Base-by-base conservation (phyloP, 139 green algal genomes). In the Tetraselmis chui region DNA sequence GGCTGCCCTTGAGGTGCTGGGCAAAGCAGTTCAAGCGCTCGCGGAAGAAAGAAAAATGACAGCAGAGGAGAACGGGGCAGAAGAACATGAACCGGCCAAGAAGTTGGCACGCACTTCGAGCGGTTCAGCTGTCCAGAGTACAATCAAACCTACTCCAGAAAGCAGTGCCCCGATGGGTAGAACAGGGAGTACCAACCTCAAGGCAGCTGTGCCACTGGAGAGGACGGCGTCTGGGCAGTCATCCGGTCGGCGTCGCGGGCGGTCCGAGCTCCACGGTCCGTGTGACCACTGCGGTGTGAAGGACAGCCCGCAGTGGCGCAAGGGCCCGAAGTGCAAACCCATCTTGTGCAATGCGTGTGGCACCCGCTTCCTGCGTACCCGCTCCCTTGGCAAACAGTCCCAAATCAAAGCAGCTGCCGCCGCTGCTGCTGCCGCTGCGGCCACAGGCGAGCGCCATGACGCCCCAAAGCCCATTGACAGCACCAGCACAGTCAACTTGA, bases 321-420 rank as follows among this genome's bases (percentile, higher is more conserved):
- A 86, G 81, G 89, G 89, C 28, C 89, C 89, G 5, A 79, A 84
- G 32, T 84, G 81, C 76, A 92, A 90, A 76, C 89, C 89, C 28
- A 80, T 86, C n/a, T 85, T 92, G 28, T 92, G 89, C 85, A 92
- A 92, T 45, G 87, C 87, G 28, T 92, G 89, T 80, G 89, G 89
- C 76, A 92, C 87, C 5, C 84, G 89, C 27, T 92, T 87, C 83
- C 84, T 87, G 75, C 77, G 88, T 28, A 92, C 84, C 2, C 80
- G 81, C 32, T 79, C 76, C 0, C 83, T 89, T 1, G 79, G 76
- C 1, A 85, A 85, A 59, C 45, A 67, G 45, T 67, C 45, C 45
- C 45, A 67, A 67, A 67, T 67, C 18, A 67, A 67, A 67, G 45
- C 45, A n/a, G n/a, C n/a, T n/a, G n/a, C n/a, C n/a, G n/a, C n/a